A percentile compares a stretch with the other conserved stretches of the same genome.
phyloP scores from a whole-genome alignment of 192 early-diverging fungal genomes.

The Coemansia sp. region DNA sequence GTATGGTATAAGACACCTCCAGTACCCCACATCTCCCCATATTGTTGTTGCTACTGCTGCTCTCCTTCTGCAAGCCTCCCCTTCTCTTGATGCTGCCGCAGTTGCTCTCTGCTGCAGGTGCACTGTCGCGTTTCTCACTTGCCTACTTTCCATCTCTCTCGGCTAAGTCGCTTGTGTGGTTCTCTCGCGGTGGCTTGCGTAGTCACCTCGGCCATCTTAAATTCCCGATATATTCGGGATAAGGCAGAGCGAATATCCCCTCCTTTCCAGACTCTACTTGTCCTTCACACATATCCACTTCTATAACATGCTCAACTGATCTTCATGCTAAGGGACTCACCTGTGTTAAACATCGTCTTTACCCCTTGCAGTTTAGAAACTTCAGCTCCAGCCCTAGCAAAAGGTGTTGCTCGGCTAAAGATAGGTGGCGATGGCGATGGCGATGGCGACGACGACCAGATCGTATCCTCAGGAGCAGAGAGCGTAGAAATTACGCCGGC shows the following conservation, averaged over 20 bases:
- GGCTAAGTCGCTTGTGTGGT: neutral
- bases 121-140: neutral
- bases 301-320: neutral
- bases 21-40: neutral
- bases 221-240: neutral
- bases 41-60: neutral
- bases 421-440: constrained; percentile 12
- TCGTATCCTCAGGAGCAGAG: constrained; percentile 8
- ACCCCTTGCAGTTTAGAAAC: constrained; percentile 6
- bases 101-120: neutral
- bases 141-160: neutral
- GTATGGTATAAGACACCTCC: constrained; percentile 17
- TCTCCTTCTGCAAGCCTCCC: too few relatives aligned
- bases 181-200: neutral
- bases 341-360: constrained; percentile 1
- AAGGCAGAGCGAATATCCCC: neutral
- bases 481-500: constrained; percentile 10
- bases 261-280: neutral
- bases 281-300: neutral
- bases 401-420: constrained; percentile 30
- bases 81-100: neutral
- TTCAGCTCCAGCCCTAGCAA: constrained; percentile 4
- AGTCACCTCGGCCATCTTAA: neutral
- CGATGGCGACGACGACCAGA: constrained; percentile 28
- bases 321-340: constrained; percentile 20